Evolutionary conservation across 805 yeast genomes (phyloP).

Genomic region (Metschnikowia cerradonensis): DNA sequence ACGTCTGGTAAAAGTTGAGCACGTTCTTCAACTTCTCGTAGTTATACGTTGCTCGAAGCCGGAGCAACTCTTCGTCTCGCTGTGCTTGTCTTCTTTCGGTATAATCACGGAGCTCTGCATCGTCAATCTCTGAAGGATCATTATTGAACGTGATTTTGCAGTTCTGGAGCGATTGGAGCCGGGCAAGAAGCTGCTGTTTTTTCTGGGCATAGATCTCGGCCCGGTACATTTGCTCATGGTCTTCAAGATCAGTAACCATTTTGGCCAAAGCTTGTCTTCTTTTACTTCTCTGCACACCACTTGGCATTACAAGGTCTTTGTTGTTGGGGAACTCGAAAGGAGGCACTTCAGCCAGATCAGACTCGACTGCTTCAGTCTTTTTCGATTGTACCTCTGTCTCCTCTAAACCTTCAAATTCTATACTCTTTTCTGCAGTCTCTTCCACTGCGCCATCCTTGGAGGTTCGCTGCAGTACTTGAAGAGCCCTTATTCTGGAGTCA

Average conservation of each 20-base stretch:
- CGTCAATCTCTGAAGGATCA: slow-evolving; percentile 16
- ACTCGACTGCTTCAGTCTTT: neutral
- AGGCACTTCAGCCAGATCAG: neutral
- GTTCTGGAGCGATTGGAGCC: slow-evolving; percentile 23
- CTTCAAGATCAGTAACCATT: slow-evolving; percentile 18
- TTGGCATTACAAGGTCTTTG: slow-evolving; percentile 10
- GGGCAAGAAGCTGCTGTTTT: slow-evolving; percentile 23
- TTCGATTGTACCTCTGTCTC: no score
- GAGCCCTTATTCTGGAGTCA: neutral
- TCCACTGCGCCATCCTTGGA: neutral
- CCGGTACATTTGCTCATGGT: slow-evolving; percentile 16
- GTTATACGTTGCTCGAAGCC: slow-evolving; percentile 27
- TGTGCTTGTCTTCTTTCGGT: slow-evolving; percentile 19
- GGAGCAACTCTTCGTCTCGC: slow-evolving; percentile 33
- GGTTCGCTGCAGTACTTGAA: slow-evolving; percentile 1
- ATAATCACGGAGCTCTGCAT: slow-evolving; percentile 26
- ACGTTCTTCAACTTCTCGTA: slow-evolving; percentile 32
- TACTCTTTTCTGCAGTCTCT: neutral
- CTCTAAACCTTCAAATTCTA: no score
- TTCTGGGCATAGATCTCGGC: slow-evolving; percentile 19
- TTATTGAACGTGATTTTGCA: slow-evolving; percentile 25
- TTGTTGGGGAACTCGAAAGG: neutral
- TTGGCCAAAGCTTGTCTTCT: slow-evolving; percentile 22
- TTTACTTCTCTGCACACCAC: slow-evolving; percentile 19
- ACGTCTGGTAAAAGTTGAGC: slow-evolving; percentile 33